Evolutionary conservation across 352 stramenopile genomes (phyloP).

Genomic region (Pythium grandisporangium): DNA sequence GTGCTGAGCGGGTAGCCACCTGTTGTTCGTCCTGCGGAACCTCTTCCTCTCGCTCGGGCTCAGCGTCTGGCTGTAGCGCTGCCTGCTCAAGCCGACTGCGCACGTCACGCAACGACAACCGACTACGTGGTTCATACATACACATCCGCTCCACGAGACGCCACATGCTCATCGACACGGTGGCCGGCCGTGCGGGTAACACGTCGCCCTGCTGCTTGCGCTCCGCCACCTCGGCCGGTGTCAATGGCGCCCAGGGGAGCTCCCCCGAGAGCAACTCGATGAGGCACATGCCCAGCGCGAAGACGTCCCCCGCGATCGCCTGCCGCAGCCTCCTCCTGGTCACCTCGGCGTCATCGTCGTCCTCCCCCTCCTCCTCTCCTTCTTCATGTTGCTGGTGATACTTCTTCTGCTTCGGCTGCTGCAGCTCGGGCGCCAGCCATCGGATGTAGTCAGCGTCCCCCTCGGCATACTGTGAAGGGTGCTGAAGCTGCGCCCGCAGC

Average conservation of each 20-base stretch:
- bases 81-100: conserved; percentile 35
- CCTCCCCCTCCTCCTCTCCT: no score
- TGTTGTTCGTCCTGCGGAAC: not conserved
- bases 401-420: not conserved
- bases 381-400: no score
- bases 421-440: conserved; percentile 61
- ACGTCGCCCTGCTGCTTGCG: conserved; percentile 27
- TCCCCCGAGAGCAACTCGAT: conserved; percentile 47
- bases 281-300: conserved; percentile 75
- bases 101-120: conserved; percentile 38
- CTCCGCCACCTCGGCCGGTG: conserved; percentile 32
- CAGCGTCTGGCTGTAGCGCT: not conserved
- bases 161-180: conserved; percentile 34
- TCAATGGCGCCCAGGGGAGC: conserved; percentile 34
- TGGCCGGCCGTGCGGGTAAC: conserved; percentile 37
- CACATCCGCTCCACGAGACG: conserved; percentile 60
- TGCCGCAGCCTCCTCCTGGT: conserved; percentile 16
- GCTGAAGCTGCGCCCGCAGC: conserved; percentile 18
- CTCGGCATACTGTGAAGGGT: conserved; percentile 15
- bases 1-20: not conserved
- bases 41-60: not conserved
- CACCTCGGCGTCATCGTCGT: conserved; percentile 12
- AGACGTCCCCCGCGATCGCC: conserved; percentile 48
- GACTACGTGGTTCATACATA: conserved; percentile 24
- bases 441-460: conserved; percentile 38